Conservation (phyloP, 2,329 filamentous ascomycete species). For the Lasiodiplodia hormozganensis region DNA sequence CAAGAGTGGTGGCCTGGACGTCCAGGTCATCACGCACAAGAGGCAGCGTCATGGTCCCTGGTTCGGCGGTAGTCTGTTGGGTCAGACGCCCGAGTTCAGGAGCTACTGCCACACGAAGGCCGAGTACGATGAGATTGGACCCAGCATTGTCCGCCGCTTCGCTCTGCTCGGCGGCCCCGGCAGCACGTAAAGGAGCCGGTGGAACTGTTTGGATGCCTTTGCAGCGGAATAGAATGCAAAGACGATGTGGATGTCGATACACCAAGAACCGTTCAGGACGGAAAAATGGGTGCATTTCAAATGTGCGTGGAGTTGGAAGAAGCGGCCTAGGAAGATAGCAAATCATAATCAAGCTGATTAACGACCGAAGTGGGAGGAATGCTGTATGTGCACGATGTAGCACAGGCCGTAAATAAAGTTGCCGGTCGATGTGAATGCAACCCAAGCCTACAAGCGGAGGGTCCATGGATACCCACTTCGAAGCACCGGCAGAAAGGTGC, state of each 20-base stretch:
- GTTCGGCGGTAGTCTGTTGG: slow-evolving; percentile 96
- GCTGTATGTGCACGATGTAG: neutral
- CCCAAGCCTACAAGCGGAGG: neutral
- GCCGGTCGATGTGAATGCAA: neutral
- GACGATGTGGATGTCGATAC: slow-evolving; percentile 19
- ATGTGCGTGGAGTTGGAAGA: slow-evolving; percentile 15
- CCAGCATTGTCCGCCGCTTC: slow-evolving; percentile 93
- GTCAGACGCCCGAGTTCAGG: slow-evolving; percentile 96
- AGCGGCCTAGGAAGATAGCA: slow-evolving; percentile 13
- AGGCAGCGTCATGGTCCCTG: slow-evolving; percentile 95
- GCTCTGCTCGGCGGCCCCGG: slow-evolving; percentile 91
- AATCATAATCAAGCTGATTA: slow-evolving; percentile 26
- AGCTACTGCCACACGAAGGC: slow-evolving; percentile 90
- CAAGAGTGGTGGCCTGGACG: slow-evolving; percentile 91
- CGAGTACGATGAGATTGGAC: slow-evolving; percentile 59
- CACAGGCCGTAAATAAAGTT: neutral
- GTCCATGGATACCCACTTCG: neutral
- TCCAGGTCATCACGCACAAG: slow-evolving; percentile 97
- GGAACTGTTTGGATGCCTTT: neutral
- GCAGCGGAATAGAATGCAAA: neutral
- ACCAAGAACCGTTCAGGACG: slow-evolving; percentile 5
- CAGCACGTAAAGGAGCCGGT: slow-evolving; percentile 61
- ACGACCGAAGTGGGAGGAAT: neutral
- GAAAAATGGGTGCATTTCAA: slow-evolving; percentile 19
- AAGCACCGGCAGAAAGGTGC: neutral